Evolutionary conservation across 768 basidiomycete species (phyloP).

Genomic region (Kwoniella dendrophila): DNA sequence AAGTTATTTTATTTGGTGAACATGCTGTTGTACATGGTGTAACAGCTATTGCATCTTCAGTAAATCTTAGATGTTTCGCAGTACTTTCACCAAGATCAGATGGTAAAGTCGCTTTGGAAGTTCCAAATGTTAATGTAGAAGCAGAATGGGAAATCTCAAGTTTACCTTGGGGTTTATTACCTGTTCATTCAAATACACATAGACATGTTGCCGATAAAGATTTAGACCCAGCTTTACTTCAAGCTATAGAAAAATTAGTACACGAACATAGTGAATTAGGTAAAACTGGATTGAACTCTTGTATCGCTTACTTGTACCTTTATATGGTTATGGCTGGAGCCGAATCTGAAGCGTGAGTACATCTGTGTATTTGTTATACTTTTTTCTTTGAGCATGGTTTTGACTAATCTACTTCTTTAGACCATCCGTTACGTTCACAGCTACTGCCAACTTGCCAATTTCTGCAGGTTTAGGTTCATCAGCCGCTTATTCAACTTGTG

Average conservation of each 20-base stretch:
- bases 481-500: constrained; percentile 89
- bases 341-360: constrained; percentile 63
- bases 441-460: constrained; percentile 86
- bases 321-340: constrained; percentile 75
- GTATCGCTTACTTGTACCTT: constrained; percentile 84
- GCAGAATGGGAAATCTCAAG: constrained; percentile 77
- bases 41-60: constrained; percentile 90
- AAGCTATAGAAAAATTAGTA: constrained; percentile 64
- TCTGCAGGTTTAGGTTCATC: constrained; percentile 96
- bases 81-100: constrained; percentile 75
- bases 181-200: constrained; percentile 59
- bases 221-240: constrained; percentile 73
- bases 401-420: not conserved
- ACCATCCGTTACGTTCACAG: constrained; percentile 70
- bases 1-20: constrained; percentile 96
- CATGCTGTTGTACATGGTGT: constrained; percentile 98
- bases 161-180: constrained; percentile 47
- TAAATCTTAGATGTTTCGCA: constrained; percentile 93
- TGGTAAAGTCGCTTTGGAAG: constrained; percentile 71
- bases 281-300: constrained; percentile 58
- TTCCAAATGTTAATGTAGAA: constrained; percentile 71
- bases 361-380: not conserved
- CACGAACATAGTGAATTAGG: constrained; percentile 48
- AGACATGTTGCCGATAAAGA: constrained; percentile 59
- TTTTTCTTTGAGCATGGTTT: not conserved